Conservation (phyloP, 192 early-diverging fungal species). For the Coemansia sp. region DNA sequence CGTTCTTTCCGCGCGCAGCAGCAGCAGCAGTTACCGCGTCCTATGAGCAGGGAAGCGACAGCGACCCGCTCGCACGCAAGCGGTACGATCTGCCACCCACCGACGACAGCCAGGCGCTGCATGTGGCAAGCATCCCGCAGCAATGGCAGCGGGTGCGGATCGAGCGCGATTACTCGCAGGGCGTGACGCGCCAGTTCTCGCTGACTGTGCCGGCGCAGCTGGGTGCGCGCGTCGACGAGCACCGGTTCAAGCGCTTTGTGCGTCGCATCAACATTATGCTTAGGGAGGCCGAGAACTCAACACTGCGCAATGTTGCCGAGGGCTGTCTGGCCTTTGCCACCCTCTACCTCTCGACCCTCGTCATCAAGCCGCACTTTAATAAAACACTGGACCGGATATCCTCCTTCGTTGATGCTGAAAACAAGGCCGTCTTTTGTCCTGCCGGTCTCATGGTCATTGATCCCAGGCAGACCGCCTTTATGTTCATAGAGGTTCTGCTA, state of each 20-base stretch:
- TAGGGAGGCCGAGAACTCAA: conserved; percentile 52
- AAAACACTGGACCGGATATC: conserved; percentile 39
- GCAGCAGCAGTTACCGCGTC: conserved; percentile 2
- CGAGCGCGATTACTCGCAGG: conserved; percentile 56
- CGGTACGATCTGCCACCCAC: conserved; percentile 28
- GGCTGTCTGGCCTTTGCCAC: conserved; percentile 54
- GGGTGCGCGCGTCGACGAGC: conserved; percentile 44
- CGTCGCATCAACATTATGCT: conserved; percentile 43
- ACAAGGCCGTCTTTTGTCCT: conserved; percentile 47
- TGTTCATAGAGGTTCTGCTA: conserved; percentile 53
- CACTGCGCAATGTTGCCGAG: conserved; percentile 49
- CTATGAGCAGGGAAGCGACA: conserved; percentile 7
- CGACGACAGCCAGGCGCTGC: background rate
- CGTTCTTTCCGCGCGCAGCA: conserved; percentile 1
- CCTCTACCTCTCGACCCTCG: conserved; percentile 53
- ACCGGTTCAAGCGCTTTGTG: conserved; percentile 42
- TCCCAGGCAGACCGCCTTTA: conserved; percentile 54
- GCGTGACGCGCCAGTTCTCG: conserved; percentile 38
- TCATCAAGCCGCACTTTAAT: conserved; percentile 44
- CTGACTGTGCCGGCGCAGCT: conserved; percentile 46
- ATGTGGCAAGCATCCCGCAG: conserved; percentile 7
- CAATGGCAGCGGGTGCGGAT: conserved; percentile 44
- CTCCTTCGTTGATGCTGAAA: conserved; percentile 29
- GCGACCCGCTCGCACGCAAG: conserved; percentile 17
- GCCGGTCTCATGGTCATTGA: conserved; percentile 44